Conservation (phyloP, 139 green algal species). For the Closterium sp. region DNA sequence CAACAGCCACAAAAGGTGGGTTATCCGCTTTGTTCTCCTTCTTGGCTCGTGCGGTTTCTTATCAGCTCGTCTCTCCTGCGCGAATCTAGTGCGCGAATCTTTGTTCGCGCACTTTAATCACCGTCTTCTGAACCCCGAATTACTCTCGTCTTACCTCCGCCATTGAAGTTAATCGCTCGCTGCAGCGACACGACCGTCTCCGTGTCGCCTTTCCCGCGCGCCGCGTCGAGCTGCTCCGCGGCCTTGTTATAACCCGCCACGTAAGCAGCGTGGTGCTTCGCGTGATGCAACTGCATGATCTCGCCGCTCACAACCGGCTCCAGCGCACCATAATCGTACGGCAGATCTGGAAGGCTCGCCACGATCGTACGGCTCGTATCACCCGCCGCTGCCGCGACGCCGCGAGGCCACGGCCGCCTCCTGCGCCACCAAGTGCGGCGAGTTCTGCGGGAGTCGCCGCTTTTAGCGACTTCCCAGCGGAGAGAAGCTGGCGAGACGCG, state of each 20-base stretch:
- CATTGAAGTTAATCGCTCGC: constrained; percentile 92
- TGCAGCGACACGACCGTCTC: constrained; percentile 79
- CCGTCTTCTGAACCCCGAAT: neutral
- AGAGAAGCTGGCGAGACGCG: neutral
- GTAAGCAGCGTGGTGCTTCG: constrained; percentile 85
- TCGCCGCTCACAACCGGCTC: constrained; percentile 85
- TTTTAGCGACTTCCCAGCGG: neutral
- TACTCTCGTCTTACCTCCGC: constrained; percentile 58
- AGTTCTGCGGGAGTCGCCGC: neutral
- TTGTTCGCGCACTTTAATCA: too few relatives aligned
- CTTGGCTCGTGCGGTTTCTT: too few relatives aligned
- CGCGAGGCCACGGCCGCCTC: neutral
- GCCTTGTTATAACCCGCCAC: constrained; percentile 84
- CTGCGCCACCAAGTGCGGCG: neutral
- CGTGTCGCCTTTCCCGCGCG: constrained; percentile 75
- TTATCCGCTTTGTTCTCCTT: too few relatives aligned
- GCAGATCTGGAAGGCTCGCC: constrained; percentile 76
- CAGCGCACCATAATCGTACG: constrained; percentile 86
- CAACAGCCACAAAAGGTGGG: too few relatives aligned
- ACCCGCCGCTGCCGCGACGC: neutral
- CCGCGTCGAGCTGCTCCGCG: constrained; percentile 74
- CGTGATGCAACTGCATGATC: constrained; percentile 98
- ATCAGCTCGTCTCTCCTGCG: too few relatives aligned
- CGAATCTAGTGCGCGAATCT: too few relatives aligned
- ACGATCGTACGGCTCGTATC: neutral